These are phyloP conservation scores for Salix caprea DNA, from an alignment of 345 rosid genomes.

Conservation along the genomic window DNA sequence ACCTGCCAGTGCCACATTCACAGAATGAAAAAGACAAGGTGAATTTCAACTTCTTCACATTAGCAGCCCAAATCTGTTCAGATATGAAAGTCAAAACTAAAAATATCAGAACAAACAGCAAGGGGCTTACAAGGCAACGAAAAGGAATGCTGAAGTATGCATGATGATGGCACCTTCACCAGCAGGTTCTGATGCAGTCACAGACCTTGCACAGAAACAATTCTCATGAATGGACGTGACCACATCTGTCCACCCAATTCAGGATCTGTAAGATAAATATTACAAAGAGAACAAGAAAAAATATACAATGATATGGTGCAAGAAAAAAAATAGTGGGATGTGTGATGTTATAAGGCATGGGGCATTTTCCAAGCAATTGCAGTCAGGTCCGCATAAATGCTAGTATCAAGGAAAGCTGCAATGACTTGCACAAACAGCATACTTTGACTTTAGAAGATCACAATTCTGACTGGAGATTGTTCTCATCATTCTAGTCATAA, in stretches of 20 bases:
- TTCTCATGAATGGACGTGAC: constrained; percentile 74
- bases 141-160: constrained; percentile 56
- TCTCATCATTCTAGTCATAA: too few relatives aligned
- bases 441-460: not conserved
- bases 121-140: constrained; percentile 66
- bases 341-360: not conserved
- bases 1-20: constrained; percentile 34
- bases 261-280: not conserved
- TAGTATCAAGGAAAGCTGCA: not conserved
- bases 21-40: not conserved
- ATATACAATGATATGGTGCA: not conserved
- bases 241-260: constrained; percentile 42
- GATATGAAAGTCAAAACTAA: not conserved
- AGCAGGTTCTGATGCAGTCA: constrained; percentile 51
- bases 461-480: too few relatives aligned
- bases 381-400: not conserved
- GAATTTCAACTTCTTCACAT: not conserved
- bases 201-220: constrained; percentile 78
- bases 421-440: not conserved
- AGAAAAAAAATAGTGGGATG: not conserved
- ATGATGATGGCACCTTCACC: constrained; percentile 85
- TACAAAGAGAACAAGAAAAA: not conserved
- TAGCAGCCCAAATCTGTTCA: not conserved
- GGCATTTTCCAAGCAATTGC: not conserved
- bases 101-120: not conserved